phyloP scores from a whole-genome alignment of 352 stramenopile species.

The Phytophthora kernoviae region DNA sequence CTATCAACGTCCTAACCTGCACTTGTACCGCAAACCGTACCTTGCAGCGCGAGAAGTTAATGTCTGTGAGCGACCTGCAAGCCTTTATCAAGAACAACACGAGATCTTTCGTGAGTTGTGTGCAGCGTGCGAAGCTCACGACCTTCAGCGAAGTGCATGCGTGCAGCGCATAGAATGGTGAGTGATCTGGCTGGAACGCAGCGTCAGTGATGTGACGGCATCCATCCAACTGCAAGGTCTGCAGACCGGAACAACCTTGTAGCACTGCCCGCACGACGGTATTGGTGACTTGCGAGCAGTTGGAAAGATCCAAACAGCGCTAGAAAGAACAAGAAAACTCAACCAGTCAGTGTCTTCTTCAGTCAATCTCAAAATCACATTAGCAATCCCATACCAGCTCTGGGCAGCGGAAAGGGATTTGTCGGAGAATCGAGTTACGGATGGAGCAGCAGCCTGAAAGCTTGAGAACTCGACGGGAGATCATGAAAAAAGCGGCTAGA shows the following conservation, averaged over 20 bases:
- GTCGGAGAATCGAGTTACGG: constrained; percentile 86
- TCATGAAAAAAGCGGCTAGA: constrained; percentile 81
- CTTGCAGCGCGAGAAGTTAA: constrained; percentile 88
- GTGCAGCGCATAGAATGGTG: constrained; percentile 66
- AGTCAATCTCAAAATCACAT: background rate
- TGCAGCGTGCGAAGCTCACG: constrained; percentile 82
- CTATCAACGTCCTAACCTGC: background rate
- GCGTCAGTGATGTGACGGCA: constrained; percentile 88
- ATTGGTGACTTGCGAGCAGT: constrained; percentile 89
- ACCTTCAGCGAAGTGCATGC: constrained; percentile 79
- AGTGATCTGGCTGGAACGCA: constrained; percentile 85
- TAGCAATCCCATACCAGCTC: constrained; percentile 54
- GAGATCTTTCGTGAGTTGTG: constrained; percentile 79
- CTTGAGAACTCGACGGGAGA: constrained; percentile 70
- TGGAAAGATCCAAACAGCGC: constrained; percentile 83
- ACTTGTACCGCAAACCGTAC: constrained; percentile 23
- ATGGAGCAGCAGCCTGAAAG: constrained; percentile 78
- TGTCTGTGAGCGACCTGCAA: constrained; percentile 72
- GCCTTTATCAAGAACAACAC: constrained; percentile 82
- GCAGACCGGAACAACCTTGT: constrained; percentile 74
- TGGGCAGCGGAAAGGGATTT: constrained; percentile 85
- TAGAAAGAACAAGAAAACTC: constrained; percentile 17
- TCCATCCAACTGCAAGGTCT: constrained; percentile 83
- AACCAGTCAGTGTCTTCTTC: constrained; percentile 6
- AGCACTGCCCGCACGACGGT: constrained; percentile 81